Percentiles rank a stretch among this genome's conserved stretches.
Evolutionary conservation across 1,284 basidiomycete genomes (phyloP).

Genomic region (Neonothopanus nambi): DNA sequence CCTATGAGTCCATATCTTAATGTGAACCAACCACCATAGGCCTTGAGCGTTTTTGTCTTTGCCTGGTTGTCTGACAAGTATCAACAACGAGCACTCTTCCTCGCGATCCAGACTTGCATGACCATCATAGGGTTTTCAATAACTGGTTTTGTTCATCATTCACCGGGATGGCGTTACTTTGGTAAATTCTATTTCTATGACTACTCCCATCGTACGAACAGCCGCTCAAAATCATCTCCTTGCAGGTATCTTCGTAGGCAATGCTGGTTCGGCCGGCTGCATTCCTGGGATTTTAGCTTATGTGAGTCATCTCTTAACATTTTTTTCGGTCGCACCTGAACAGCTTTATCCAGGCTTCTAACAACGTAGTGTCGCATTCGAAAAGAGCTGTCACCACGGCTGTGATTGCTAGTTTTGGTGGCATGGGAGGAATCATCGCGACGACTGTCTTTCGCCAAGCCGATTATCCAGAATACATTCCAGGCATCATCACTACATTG

Average conservation of each 20-base stretch:
- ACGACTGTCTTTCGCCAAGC: conserved; percentile 38
- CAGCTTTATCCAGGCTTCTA: conserved; percentile 37
- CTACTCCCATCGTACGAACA: not conserved
- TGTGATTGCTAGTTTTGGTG: conserved; percentile 39
- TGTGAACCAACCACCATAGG: conserved; percentile 25
- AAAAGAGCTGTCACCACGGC: conserved; percentile 47
- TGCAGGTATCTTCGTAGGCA: conserved; percentile 44
- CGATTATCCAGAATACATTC: conserved; percentile 43
- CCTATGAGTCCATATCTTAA: not conserved
- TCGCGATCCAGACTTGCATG: conserved; percentile 39
- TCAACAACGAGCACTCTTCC: conserved; percentile 39
- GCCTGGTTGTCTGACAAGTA: conserved; percentile 47
- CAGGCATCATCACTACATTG: conserved; percentile 27
- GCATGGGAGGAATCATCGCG: conserved; percentile 33
- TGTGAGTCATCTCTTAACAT: conserved; percentile 29
- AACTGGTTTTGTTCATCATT: conserved; percentile 35
- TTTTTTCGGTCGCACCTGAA: conserved; percentile 11
- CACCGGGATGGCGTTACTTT: conserved; percentile 38
- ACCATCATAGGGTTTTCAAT: conserved; percentile 40
- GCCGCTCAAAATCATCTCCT: not conserved
- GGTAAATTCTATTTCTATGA: conserved; percentile 37
- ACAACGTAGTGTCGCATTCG: conserved; percentile 46
- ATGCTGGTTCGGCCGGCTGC: conserved; percentile 42
- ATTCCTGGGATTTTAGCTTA: conserved; percentile 50
- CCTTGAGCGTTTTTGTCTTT: conserved; percentile 39